Percentiles rank a stretch among this genome's conserved stretches.
Conservation (phyloP, 2,329 filamentous ascomycete species). For the Laburnicola sp. region DNA sequence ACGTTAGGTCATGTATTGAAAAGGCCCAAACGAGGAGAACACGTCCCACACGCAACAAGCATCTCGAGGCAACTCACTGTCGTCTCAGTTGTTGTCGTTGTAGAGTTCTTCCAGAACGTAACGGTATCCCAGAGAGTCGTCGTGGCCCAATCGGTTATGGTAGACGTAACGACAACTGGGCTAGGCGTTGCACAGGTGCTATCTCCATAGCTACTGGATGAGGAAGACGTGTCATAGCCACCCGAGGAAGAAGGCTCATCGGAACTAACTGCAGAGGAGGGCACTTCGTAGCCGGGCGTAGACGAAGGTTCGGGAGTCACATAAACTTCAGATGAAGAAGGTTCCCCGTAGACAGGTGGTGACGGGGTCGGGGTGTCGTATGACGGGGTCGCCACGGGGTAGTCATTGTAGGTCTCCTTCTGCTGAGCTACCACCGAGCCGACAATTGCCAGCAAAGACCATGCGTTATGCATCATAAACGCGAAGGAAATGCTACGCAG, state of each 20-base stretch:
- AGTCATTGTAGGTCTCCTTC: slow-evolving; percentile 11
- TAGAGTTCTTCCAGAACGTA: slow-evolving; percentile 10
- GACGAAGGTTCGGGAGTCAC: neutral
- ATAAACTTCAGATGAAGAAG: neutral
- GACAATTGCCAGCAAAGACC: slow-evolving; percentile 29
- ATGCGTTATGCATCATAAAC: slow-evolving; percentile 36
- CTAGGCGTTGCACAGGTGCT: neutral
- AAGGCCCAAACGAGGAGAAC: neutral
- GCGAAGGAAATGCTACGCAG: slow-evolving; percentile 32
- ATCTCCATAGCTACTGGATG: neutral
- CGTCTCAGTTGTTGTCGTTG: slow-evolving; percentile 7
- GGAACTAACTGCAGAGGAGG: neutral
- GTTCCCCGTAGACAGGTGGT: neutral
- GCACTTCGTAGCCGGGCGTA: neutral
- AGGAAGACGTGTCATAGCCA: no score
- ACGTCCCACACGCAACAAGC: neutral
- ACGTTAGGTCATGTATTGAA: neutral
- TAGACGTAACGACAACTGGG: slow-evolving; percentile 6
- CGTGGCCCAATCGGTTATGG: slow-evolving; percentile 9
- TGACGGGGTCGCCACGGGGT: neutral
- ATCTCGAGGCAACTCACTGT: neutral
- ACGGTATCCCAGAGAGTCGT: slow-evolving; percentile 17
- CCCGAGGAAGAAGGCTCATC: neutral
- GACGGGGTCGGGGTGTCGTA: neutral
- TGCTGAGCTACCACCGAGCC: slow-evolving; percentile 21